A percentile compares a stretch with the other conserved stretches of the same genome.
phyloP scores from a whole-genome alignment of 1,284 basidiomycete species.

The Melampsora americana region DNA sequence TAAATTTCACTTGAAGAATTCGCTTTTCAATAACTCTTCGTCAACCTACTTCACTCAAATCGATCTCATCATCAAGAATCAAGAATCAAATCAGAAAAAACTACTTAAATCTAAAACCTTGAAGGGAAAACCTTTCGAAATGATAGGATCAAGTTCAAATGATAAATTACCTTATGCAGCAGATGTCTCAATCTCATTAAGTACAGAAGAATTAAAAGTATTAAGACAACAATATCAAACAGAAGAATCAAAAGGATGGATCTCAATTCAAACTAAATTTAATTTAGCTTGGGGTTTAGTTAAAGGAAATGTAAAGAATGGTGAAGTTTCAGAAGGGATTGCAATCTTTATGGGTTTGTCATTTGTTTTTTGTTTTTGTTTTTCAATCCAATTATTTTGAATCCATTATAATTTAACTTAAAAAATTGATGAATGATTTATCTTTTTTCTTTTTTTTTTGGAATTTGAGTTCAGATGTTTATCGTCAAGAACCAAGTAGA shows the following conservation, averaged over 20 bases:
- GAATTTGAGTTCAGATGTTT: slow-evolving; percentile 67
- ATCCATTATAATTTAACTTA: background rate
- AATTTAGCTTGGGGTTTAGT: slow-evolving; percentile 69
- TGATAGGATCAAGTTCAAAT: slow-evolving; percentile 7
- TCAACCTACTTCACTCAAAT: background rate
- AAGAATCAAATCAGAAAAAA: background rate
- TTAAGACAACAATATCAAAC: slow-evolving; percentile 47
- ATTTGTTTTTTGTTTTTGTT: background rate
- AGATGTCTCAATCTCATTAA: slow-evolving; percentile 1
- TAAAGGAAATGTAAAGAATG: slow-evolving; percentile 54
- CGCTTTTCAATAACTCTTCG: too few species aligned
- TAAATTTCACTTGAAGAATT: too few species aligned
- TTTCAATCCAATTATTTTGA: background rate
- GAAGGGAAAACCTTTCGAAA: slow-evolving; percentile 5
- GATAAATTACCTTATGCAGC: slow-evolving; percentile 41
- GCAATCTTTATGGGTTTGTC: slow-evolving; percentile 78
- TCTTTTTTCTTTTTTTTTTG: slow-evolving; percentile 3
- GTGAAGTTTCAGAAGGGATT: slow-evolving; percentile 85
- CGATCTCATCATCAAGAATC: background rate
- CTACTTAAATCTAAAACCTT: too few species aligned
- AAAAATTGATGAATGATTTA: background rate
- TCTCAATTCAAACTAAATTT: slow-evolving; percentile 94
- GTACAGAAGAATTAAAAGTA: slow-evolving; percentile 48
- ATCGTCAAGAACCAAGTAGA: slow-evolving; percentile 78
- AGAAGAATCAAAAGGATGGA: slow-evolving; percentile 63